Percentiles rank a stretch among this genome's conserved stretches.
Conservation (phyloP, 441 rosid species). For the Euphorbia celastroides region DNA sequence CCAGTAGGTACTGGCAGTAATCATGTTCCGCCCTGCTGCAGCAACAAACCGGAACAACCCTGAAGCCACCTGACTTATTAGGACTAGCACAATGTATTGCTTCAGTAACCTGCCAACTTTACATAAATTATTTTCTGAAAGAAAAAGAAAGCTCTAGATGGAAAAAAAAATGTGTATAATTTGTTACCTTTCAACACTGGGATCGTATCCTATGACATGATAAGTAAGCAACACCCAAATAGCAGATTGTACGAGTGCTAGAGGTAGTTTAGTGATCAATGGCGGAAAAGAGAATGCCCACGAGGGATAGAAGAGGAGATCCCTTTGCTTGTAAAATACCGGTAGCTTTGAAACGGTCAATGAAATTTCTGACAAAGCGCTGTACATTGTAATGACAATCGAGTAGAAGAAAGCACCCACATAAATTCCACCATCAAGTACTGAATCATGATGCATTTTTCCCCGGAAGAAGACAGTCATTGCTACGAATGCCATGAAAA, state of each 20-base stretch:
- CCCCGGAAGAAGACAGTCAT: slow-evolving; percentile 69
- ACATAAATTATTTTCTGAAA: no score
- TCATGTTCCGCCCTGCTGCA: slow-evolving; percentile 58
- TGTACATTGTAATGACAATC: slow-evolving; percentile 51
- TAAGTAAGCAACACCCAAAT: slow-evolving; percentile 54
- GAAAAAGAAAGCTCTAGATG: no score
- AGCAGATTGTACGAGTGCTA: slow-evolving; percentile 51
- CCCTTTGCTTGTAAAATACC: slow-evolving; percentile 82
- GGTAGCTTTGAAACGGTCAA: slow-evolving; percentile 77
- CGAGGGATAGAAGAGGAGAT: slow-evolving; percentile 62
- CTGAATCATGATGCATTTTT: slow-evolving; percentile 49
- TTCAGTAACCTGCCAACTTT: slow-evolving; percentile 72
- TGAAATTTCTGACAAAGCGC: slow-evolving; percentile 72
- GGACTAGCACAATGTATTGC: slow-evolving; percentile 50
- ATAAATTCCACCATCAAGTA: slow-evolving; percentile 50
- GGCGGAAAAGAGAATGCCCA: slow-evolving; percentile 73
- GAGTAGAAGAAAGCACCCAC: slow-evolving; percentile 59
- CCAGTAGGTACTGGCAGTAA: slow-evolving; percentile 73
- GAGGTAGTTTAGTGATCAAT: slow-evolving; percentile 78
- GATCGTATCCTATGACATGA: slow-evolving; percentile 69
- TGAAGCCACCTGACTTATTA: slow-evolving; percentile 67
- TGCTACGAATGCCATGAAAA: slow-evolving; percentile 31
- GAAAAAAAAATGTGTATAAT: slow-evolving; percentile 5
- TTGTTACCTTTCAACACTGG: slow-evolving; percentile 56
- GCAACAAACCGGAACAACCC: slow-evolving; percentile 61